These are phyloP conservation scores for Pseudogymnoascus sp. DNA, from an alignment of 2,329 filamentous ascomycete species.

Conservation along the genomic window DNA sequence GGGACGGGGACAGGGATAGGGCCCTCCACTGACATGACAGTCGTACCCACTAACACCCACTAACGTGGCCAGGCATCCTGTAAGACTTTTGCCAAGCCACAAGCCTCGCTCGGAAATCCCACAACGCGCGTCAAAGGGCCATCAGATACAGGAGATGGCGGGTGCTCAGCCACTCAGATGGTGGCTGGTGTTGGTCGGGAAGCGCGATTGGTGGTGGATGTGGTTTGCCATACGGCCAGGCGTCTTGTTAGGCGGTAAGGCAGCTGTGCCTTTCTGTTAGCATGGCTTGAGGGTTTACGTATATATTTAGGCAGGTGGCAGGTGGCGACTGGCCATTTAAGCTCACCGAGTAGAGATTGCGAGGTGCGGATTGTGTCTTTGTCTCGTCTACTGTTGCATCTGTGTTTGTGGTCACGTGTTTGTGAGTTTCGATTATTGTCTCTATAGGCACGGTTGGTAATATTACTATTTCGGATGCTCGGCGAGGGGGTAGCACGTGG, in stretches of 20 bases:
- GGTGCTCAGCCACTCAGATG: background rate
- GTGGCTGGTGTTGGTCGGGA: background rate
- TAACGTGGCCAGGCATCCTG: background rate
- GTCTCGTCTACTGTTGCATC: background rate
- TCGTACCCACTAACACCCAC: background rate
- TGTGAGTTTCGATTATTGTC: too few relatives aligned
- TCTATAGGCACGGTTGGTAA: too few relatives aligned
- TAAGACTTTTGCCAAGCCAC: background rate
- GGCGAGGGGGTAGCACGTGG: background rate
- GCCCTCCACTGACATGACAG: background rate
- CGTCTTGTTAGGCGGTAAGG: constrained; percentile 2
- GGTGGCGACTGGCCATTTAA: background rate
- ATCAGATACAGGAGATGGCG: background rate
- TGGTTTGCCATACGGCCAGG: background rate
- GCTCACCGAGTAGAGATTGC: background rate
- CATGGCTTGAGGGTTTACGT: background rate
- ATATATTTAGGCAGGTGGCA: background rate
- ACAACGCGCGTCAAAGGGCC: background rate
- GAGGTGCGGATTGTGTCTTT: background rate
- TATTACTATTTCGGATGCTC: background rate
- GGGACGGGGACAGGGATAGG: background rate
- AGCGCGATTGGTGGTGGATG: background rate
- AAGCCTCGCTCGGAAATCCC: background rate
- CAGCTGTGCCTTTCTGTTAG: background rate
- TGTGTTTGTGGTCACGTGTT: background rate